Base-by-base conservation (phyloP, 495 filamentous ascomycete species). In the Penicilliopsis zonata region DNA sequence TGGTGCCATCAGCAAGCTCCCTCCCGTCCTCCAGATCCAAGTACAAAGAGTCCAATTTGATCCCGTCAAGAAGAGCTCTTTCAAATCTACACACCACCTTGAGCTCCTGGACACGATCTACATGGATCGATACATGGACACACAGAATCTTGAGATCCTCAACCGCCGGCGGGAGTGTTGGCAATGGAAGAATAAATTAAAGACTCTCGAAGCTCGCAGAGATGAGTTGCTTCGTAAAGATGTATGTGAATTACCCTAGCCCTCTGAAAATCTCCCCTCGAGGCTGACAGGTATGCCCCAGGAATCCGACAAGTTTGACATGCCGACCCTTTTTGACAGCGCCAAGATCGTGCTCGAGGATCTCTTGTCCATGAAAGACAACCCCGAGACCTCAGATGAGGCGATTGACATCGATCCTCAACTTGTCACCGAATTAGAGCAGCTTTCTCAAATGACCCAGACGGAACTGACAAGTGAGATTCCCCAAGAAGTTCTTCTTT, bases 51-150 rank as follows among this genome's bases (percentile, higher is more conserved):
- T 78, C 6, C 74, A 78, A 20, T 86, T 72, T 30, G 76, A 82
- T 32, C 58, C 64, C 0, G 58, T 60, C n/a, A 71, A 59, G 33
- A 69, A 71, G 30, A 56, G 55, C 14, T 62, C 74, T 2, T 78
- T 68, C 46, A 95, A 94, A 41, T 85, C 85, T 7, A 75, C 77
- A 17, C 76, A 86, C 30, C 80, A 82, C 23, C 63, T 96, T 13
- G 61, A 69, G 9, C 68, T 98, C 14, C 69, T 73, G 12, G 76
- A 88, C 31, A 74, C 68, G 2, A 71, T 98, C 19, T 95, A 80
- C 49, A 63, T 98, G 29, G 90, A 96, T 55, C 74, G 87, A 9
- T 98, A 88, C 52, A 78, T 92, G 65, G 81, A 90, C 30, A 69
- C 68, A 2, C 61, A 66, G 18, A 59, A 71, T 17, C 65, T 69